These are phyloP conservation scores for Bryum argenteum DNA, from an alignment of 225 moss, liverwort and hornwort genomes.

Conservation along the genomic window DNA sequence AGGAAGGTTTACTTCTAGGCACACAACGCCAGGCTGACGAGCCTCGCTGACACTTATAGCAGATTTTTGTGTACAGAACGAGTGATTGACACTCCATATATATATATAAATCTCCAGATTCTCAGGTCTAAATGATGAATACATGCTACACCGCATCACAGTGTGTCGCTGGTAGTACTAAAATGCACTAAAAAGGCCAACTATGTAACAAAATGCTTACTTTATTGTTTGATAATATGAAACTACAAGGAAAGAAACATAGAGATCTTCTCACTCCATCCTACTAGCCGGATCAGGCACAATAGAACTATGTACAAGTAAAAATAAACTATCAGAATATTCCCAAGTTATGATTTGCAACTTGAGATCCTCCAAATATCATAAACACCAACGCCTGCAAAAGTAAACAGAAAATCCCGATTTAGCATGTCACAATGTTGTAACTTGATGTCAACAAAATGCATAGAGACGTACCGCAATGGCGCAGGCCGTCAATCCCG, in stretches of 20 bases:
- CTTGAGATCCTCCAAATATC: constrained; percentile 59
- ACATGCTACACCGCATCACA: not conserved
- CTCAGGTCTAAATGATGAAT: not conserved
- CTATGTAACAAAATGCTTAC: not conserved
- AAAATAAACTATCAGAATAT: constrained; percentile 34
- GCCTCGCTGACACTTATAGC: constrained; percentile 30
- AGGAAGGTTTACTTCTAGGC: constrained; percentile 58
- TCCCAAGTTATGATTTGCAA: constrained; percentile 47
- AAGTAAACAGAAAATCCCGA: not conserved
- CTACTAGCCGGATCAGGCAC: constrained; percentile 9
- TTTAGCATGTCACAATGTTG: not conserved
- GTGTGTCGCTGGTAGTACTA: not conserved
- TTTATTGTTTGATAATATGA: not conserved
- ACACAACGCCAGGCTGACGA: constrained; percentile 45
- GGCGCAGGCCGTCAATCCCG: constrained; percentile 76
- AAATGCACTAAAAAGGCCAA: too few species aligned
- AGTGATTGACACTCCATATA: not conserved
- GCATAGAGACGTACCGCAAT: constrained; percentile 53
- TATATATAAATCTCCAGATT: not conserved
- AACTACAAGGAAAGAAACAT: constrained; percentile 8
- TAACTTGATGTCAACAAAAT: not conserved
- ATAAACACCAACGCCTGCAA: constrained; percentile 56
- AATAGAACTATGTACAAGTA: constrained; percentile 42
- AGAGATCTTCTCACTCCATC: constrained; percentile 19
- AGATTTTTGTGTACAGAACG: constrained; percentile 11